Evolutionary conservation across 2,329 filamentous ascomycete genomes (phyloP).

Genomic region (Claviceps maximensis): DNA sequence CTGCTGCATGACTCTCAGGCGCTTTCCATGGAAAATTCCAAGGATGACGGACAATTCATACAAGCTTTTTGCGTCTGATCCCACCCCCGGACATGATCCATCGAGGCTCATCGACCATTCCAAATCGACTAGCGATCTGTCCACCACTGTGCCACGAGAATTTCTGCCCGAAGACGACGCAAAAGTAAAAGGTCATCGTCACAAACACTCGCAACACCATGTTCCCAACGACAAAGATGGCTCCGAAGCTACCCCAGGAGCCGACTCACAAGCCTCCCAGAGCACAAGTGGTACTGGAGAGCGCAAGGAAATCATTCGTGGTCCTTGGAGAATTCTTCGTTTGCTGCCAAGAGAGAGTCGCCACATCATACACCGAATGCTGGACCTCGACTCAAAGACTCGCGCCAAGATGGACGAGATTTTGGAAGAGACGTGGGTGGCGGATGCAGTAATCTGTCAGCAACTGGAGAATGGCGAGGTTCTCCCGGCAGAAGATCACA

Average conservation of each 20-base stretch:
- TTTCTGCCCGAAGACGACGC: slow-evolving; percentile 22
- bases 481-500: slow-evolving; percentile 61
- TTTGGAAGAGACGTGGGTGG: slow-evolving; percentile 80
- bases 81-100: slow-evolving; percentile 59
- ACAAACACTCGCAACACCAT: slow-evolving; percentile 3
- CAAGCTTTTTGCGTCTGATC: slow-evolving; percentile 78
- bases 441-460: slow-evolving; percentile 67
- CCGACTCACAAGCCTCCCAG: slow-evolving; percentile 7
- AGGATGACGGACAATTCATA: slow-evolving; percentile 87
- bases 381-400: slow-evolving; percentile 73
- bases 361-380: slow-evolving; percentile 83
- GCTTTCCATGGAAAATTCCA: slow-evolving; percentile 96
- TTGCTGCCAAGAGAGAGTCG: slow-evolving; percentile 80
- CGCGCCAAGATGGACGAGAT: slow-evolving; percentile 80
- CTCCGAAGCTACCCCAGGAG: slow-evolving; percentile 2
- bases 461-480: slow-evolving; percentile 61
- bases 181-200: slow-evolving; percentile 13
- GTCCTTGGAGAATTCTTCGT: slow-evolving; percentile 80
- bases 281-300: slow-evolving; percentile 20
- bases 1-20: slow-evolving; percentile 91
- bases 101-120: slow-evolving; percentile 36
- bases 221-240: background rate
- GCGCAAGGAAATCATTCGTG: slow-evolving; percentile 71
- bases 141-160: slow-evolving; percentile 25
- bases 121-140: slow-evolving; percentile 30